These are phyloP conservation scores for Penicillium decumbens DNA, from an alignment of 2,329 filamentous ascomycete species.

Conservation along the genomic window DNA sequence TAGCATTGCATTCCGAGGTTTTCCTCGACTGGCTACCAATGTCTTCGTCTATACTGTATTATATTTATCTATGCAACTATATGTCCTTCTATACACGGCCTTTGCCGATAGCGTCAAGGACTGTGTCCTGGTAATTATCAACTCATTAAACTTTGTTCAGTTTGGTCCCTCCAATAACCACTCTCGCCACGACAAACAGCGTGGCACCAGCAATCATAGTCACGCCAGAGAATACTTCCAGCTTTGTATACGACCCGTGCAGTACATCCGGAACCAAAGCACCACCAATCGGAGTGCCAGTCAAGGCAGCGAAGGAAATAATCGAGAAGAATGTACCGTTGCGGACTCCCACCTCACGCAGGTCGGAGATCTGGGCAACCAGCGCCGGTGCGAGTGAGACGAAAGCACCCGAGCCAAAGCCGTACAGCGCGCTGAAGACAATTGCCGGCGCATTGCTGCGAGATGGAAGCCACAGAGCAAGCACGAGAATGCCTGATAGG, in stretches of 20 bases:
- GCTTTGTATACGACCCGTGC: conserved; percentile 22
- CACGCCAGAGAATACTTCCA: conserved; percentile 28
- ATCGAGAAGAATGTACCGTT: conserved; percentile 61
- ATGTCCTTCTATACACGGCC: neutral
- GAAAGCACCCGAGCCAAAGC: conserved; percentile 64
- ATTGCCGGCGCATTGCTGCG: conserved; percentile 55
- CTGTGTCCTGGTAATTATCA: neutral
- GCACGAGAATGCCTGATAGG: conserved; percentile 30
- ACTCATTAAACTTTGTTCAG: conserved; percentile 21
- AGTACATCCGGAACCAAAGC: conserved; percentile 26
- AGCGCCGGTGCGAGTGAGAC: conserved; percentile 60
- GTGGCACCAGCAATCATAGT: conserved; percentile 23
- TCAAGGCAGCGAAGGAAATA: conserved; percentile 60
- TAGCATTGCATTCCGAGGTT: neutral
- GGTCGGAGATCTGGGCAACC: conserved; percentile 66
- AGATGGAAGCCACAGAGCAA: conserved; percentile 55
- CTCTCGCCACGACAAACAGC: conserved; percentile 24
- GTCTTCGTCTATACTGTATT: neutral
- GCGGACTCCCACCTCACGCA: conserved; percentile 64
- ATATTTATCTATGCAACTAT: neutral
- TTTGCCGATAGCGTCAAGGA: neutral
- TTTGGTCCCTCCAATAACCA: conserved; percentile 23
- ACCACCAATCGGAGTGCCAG: conserved; percentile 34
- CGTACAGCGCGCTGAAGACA: conserved; percentile 63
- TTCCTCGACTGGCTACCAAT: neutral